Conservation (phyloP, 139 green algal genomes). For the Tetratostichococcus sp. region DNA sequence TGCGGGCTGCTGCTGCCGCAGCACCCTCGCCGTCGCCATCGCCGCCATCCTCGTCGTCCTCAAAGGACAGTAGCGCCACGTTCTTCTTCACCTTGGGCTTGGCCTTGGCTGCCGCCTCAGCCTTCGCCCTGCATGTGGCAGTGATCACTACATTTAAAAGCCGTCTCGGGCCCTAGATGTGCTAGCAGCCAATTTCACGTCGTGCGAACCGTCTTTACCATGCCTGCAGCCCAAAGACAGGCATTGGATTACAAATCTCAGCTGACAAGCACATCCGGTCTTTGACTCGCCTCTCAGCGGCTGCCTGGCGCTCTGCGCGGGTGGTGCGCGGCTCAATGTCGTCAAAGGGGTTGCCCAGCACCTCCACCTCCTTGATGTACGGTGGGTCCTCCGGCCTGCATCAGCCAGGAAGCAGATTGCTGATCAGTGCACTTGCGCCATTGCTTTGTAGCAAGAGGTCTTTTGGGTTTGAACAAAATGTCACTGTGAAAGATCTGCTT, state of each 20-base stretch:
- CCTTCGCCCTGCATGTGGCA: conserved; percentile 4
- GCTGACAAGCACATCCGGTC: too few species aligned
- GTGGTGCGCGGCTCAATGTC: conserved; percentile 82
- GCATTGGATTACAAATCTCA: too few species aligned
- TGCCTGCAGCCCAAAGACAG: too few species aligned
- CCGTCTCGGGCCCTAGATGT: too few species aligned
- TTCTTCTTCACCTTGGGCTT: conserved; percentile 61
- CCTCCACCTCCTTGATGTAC: conserved; percentile 55
- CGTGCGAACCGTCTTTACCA: too few species aligned
- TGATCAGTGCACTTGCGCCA: too few species aligned
- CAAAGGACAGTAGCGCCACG: conserved; percentile 85
- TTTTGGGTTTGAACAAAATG: too few species aligned
- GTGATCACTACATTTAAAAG: too few species aligned
- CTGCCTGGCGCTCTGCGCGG: conserved; percentile 20
- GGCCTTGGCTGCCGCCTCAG: conserved; percentile 13
- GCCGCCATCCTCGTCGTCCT: conserved; percentile 59
- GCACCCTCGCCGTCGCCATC: conserved; percentile 25
- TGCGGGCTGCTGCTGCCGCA: conserved; percentile 28
- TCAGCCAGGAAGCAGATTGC: too few species aligned
- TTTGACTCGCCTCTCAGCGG: conserved; percentile 7
- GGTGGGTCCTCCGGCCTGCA: conserved; percentile 65
- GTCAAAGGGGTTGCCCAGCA: conserved; percentile 95
- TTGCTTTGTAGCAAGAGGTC: too few species aligned
- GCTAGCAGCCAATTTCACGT: too few species aligned
- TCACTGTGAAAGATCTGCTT: too few species aligned